Evolutionary conservation across 75 land plant genomes (phyloP), one percentile per base, ranked within the genome.

Genomic region (Pseudotsuga menziesii): DNA sequence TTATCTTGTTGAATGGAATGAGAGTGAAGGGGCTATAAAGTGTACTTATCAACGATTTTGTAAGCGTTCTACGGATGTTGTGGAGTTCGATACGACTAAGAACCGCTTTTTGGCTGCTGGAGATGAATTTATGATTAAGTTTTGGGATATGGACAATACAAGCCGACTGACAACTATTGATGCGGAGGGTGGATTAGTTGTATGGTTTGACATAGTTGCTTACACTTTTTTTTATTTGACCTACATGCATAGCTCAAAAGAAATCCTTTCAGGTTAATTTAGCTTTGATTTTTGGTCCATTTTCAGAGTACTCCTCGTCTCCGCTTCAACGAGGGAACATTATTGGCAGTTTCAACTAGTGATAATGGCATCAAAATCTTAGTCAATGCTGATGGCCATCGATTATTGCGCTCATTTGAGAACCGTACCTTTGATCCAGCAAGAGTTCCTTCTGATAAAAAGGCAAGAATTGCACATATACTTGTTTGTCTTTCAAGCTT

Each of bases 171-270:
- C 94, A 15, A 82, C 84, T 52, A 44, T 80, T 75, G 94, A 94
- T 88, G 97, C 94, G n/a, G 97, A 90, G 35, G 96, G 96, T 56
- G 92, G 97, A 26, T 81, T 94, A 56, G 88, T 88, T 26, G 96
- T 83, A 80, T 73, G 82, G 48, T n/a, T 16, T 19, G 26, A 27
- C 26, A 55, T 39, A 11, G 26, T 20, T 23, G 13, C 17, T 91
- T 74, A 78, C 83, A 59, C 75, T 54, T 54, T 25, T 58, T 63
- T 4, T 35, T 23, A 26, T 64, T 20, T 59, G 14, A 44, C 44
- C 32, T 75, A 16, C 55, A 58, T 75, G 27, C 76, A 56, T 17
- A 22, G 9, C 72, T 22, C 39, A 54, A 56, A 23, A n/a, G 16
- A 55, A 17, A 56, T 15, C 19, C 35, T 22, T 9, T 5, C 23